Evolutionary conservation across 768 basidiomycete species (phyloP), one percentile per base, ranked within the genome.

Genomic region (Macrolepiota dolichaula): DNA sequence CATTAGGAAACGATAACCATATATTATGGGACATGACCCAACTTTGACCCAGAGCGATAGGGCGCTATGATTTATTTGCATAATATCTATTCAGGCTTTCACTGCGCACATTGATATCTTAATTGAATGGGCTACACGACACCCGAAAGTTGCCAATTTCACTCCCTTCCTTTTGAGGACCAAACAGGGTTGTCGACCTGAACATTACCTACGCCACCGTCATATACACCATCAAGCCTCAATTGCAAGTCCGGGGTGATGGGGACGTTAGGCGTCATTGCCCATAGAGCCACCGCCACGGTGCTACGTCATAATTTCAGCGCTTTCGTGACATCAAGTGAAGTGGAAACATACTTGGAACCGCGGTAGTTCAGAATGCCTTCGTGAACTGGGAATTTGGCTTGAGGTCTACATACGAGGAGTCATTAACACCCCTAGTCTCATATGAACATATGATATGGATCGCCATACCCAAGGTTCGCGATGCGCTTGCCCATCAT

Each of bases 401-500:
- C 74, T 70, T 94, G 91, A 19, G 92, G 91, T 15, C 89, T 90
- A 44, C 25, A 51, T 54, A 38, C 4, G 44, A 22, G 36, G 25
- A 37, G 32, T 32, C 29, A 40, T 61, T 24, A 38, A n/a, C 38
- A 15, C 19, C 22, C 52, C n/a, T 0, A 35, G 24, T 24, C 42
- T 55, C 36, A 40, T 46, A 53, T 22, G 29, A 3, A 32, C 7
- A 38, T 56, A 10, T 7, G 29, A 3, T 32, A 3, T 7, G 29
- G 3, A 58, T 32, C 37, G 12, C 69, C 80, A 61, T 63, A 85
- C 89, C 88, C 88, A 1, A 89, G 79, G 66, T 89, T 87, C 13
- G 74, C 85, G n/a, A 88, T 79, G n/a, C 86, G 71, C 73, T 92
- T 93, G 9, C 92, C 92, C 84, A 91, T 91, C 84, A 89, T 88